These are phyloP conservation scores for Peterozyma xylosa DNA, from an alignment of 805 yeast genomes.

Conservation along the genomic window DNA sequence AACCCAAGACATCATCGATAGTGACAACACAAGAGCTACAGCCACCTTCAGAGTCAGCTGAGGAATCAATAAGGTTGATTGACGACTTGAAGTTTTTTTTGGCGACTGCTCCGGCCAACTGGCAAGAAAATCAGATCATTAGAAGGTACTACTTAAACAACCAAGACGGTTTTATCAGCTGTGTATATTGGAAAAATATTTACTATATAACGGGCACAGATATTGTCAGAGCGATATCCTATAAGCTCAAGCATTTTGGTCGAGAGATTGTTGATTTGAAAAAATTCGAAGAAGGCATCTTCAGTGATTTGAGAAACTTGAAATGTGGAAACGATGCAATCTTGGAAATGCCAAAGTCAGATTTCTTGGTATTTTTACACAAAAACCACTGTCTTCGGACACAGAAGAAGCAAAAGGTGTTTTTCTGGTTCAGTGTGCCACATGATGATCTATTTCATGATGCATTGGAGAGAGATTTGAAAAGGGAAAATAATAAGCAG, in stretches of 20 bases:
- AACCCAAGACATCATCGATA: neutral
- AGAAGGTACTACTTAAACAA: conserved; percentile 78
- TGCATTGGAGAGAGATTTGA: conserved; percentile 87
- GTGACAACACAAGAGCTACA: neutral
- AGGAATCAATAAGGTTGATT: conserved; percentile 53
- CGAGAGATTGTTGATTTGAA: conserved; percentile 77
- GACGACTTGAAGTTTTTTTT: conserved; percentile 81
- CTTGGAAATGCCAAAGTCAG: conserved; percentile 80
- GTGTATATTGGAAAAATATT: conserved; percentile 86
- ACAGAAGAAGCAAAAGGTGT: conserved; percentile 94
- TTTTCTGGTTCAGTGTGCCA: conserved; percentile 93
- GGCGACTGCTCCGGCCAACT: conserved; percentile 90
- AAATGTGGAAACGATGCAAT: conserved; percentile 85
- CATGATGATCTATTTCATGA: conserved; percentile 90
- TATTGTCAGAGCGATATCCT: conserved; percentile 85
- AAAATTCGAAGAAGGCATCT: conserved; percentile 94
- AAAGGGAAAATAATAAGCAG: conserved; percentile 59
- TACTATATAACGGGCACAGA: conserved; percentile 94
- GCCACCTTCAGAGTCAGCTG: conserved; percentile 15
- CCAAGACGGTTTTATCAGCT: conserved; percentile 87
- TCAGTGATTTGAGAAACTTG: conserved; percentile 80
- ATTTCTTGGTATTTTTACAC: conserved; percentile 75
- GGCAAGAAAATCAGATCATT: conserved; percentile 85
- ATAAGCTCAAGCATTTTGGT: conserved; percentile 85
- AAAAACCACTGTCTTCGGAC: conserved; percentile 85